Base-by-base conservation (phyloP, 2,329 filamentous ascomycete genomes). In the Apiospora kogelbergensis region DNA sequence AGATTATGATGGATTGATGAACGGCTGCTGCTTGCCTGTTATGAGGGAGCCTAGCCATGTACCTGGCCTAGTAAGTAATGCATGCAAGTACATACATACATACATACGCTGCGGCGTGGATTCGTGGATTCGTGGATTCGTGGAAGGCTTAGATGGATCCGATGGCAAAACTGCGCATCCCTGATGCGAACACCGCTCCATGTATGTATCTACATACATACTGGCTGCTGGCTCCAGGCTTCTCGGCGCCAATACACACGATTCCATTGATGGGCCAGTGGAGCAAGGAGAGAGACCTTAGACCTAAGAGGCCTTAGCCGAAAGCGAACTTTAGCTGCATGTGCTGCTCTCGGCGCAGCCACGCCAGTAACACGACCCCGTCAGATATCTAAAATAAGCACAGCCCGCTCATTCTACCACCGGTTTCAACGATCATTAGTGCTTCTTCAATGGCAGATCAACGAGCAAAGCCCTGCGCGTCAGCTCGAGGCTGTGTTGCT, bases 371-470 rank as follows among this genome's bases (percentile, higher is more conserved):
- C 15, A 57, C 26, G 26, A 57, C 26, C 48, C 48, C 48, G 9
- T 67, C 63, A 45, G 26, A 66, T 44, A 64, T 71, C 68, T 69
- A 72, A 73, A 72, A 71, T 72, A 72, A 72, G 71, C 70, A 73
- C 60, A 70, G 71, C 69, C 69, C 67, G 68, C 63, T 45, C 24
- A 42, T 26, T 26, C 40, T 45, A 24, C 37, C 30, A 26, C n/a
- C n/a, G n/a, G n/a, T n/a, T n/a, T n/a, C 48, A n/a, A n/a, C 48
- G 48, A 57, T 57, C 48, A n/a, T 60, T 53, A 57, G 48, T 57
- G 48, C 48, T 57, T 15, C 48, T 15, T 57, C 15, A 33, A 33
- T 33, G 33, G 33, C 6, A 53, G 9, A 17, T 15, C 26, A 57
- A 60, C 33, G 33, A 30, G 53, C 30, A n/a, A 60, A 37, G 6